phyloP scores from a whole-genome alignment of 768 basidiomycete genomes.

The Kwoniella sp. region DNA sequence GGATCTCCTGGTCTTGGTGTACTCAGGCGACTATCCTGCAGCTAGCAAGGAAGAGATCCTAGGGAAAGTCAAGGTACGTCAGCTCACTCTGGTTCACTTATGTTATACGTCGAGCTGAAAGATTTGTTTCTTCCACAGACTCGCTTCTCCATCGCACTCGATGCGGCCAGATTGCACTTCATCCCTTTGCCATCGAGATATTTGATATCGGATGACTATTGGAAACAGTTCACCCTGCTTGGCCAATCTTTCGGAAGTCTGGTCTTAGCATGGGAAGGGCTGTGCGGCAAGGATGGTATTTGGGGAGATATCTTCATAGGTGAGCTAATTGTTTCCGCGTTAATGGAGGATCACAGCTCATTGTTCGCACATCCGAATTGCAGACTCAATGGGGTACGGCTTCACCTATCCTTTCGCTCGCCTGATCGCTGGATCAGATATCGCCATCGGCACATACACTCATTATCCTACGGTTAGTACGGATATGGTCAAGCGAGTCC shows the following conservation, averaged over 20 bases:
- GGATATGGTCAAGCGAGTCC: constrained; percentile 85
- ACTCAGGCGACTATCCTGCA: constrained; percentile 77
- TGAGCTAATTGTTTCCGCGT: constrained; percentile 53
- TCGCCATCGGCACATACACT: constrained; percentile 84
- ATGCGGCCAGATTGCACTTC: constrained; percentile 71
- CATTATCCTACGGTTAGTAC: constrained; percentile 97
- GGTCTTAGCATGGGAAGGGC: constrained; percentile 77
- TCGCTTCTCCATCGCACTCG: constrained; percentile 76
- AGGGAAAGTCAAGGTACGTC: constrained; percentile 77
- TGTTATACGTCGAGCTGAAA: background rate
- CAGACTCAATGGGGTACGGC: constrained; percentile 98
- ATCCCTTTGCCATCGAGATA: constrained; percentile 72
- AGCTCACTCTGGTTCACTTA: constrained; percentile 2
- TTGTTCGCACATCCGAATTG: background rate
- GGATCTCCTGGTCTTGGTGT: constrained; percentile 70
- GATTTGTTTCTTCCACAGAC: constrained; percentile 58
- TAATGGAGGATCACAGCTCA: background rate
- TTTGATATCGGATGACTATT: constrained; percentile 76
- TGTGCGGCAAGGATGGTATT: constrained; percentile 61
- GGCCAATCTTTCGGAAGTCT: constrained; percentile 90
- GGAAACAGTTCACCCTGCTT: constrained; percentile 87
- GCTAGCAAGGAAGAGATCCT: constrained; percentile 79
- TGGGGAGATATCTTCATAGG: constrained; percentile 91
- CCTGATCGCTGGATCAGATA: constrained; percentile 60
- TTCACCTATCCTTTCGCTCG: constrained; percentile 83